A percentile compares a stretch with the other conserved stretches of the same genome.
Evolutionary conservation across 305 asterid species (phyloP).

Genomic region (Fraxinus sp.): DNA sequence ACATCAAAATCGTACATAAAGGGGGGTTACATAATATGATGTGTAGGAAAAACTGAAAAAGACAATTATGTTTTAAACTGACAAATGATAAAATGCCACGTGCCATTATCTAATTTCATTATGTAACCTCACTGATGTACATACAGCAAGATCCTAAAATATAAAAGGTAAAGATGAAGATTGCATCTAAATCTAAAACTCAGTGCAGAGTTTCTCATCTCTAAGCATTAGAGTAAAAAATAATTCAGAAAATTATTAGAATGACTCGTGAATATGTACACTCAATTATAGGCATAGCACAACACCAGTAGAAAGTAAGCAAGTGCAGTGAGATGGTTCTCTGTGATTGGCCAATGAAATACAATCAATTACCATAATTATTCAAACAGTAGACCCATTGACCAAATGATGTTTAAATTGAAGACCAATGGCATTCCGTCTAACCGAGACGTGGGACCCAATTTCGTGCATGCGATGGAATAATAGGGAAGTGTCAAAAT

Average conservation of each 20-base stretch:
- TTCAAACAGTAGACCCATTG: neutral
- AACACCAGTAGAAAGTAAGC: neutral
- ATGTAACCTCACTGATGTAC: too few relatives aligned
- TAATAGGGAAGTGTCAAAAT: neutral
- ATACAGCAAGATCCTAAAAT: too few relatives aligned
- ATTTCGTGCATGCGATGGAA: neutral
- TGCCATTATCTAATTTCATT: too few relatives aligned
- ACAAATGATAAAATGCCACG: too few relatives aligned
- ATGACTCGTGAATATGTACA: neutral
- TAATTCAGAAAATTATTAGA: neutral
- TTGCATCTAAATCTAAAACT: neutral
- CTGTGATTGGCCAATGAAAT: constrained; percentile 6
- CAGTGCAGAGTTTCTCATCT: neutral
- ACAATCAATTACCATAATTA: neutral
- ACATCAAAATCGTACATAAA: too few relatives aligned
- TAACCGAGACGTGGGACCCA: neutral
- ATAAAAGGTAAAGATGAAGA: neutral
- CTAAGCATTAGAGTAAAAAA: neutral
- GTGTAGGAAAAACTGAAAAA: too few relatives aligned
- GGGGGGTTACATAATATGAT: too few relatives aligned
- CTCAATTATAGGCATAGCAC: neutral
- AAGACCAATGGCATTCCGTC: neutral
- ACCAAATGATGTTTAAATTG: neutral
- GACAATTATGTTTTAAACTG: too few relatives aligned
- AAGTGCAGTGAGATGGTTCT: neutral